Base-by-base conservation (phyloP, 768 basidiomycete genomes). In the Rhizopogon salebrosus region DNA sequence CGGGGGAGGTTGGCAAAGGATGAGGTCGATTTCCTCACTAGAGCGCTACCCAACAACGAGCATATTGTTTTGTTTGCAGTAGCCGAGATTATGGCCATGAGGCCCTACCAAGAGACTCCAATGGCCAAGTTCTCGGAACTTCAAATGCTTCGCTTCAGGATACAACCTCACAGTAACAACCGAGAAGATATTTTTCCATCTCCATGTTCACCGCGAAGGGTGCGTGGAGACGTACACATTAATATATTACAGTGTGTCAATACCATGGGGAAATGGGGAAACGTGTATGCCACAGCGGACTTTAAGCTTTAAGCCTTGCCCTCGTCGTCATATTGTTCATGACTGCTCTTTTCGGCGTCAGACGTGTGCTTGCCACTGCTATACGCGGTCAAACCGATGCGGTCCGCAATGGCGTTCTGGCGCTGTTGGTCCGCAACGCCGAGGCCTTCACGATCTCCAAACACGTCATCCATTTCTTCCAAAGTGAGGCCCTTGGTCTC, bases 391-490 rank as follows among this genome's bases (percentile, higher is more conserved):
- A 91, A 75, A 4, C 87, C 87, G 54, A 91, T 81, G 31, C 82
- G 79, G 56, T 75, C 74, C 60, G 82, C 76, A 54, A 89, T 87
- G 16, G 67, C 70, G 26, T 63, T 65, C 51, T 76, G 71, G 49
- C 77, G 72, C 46, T 68, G 66, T 56, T 75, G 71, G 64, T 91
- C 89, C 16, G 80, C 78, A 10, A 71, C 72, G 1, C 78, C 82
- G 41, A 84, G 68, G 34, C 80, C 80, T 42, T 64, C 66, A 8
- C 69, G 71, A 49, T 79, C 80, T 29, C 84, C 83, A 65, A 92
- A 92, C 18, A 87, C 79, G 26, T 80, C 79, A 66, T 92, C 89
- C 80, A 90, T 87, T 66, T 91, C 86, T 62, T 91, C 88, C 41
- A 90, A 73, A 3, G 81, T 79, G 3, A 86, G 73, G 29, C 81